Percentiles rank a stretch among this genome's conserved stretches.
Conservation (phyloP, 306 rosid genomes). For the Cucumis melo region DNA sequence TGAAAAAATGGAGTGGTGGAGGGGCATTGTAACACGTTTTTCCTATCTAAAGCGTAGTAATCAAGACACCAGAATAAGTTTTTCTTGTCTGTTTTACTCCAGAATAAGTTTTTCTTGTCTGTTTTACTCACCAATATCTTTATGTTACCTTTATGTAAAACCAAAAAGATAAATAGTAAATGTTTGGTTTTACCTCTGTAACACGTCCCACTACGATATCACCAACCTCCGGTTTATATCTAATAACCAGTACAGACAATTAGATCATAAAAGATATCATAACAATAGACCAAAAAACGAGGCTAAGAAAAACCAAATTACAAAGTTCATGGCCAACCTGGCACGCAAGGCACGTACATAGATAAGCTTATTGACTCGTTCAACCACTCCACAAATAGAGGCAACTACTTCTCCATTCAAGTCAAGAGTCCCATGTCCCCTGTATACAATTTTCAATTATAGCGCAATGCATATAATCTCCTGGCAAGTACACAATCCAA, state of each 20-base stretch:
- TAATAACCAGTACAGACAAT: slow-evolving; percentile 1
- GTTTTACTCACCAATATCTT: not conserved
- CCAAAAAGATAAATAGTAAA: not conserved
- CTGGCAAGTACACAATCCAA: not conserved
- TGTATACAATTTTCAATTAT: slow-evolving; percentile 2
- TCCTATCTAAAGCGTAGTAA: not conserved
- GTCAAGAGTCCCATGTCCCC: slow-evolving; percentile 87
- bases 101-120: no score
- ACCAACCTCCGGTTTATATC: slow-evolving; percentile 95
- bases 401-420: slow-evolving; percentile 63
- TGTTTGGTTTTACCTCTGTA: slow-evolving; percentile 40
- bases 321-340: slow-evolving; percentile 21
- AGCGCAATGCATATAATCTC: not conserved
- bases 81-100: not conserved
- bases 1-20: not conserved
- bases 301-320: not conserved
- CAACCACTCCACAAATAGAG: slow-evolving; percentile 68
- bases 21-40: not conserved
- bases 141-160: not conserved
- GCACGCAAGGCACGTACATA: slow-evolving; percentile 72
- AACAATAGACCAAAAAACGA: not conserved
- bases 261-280: not conserved
- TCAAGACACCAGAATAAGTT: not conserved
- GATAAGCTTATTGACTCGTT: slow-evolving; percentile 85
- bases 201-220: slow-evolving; percentile 83